Evolutionary conservation across 768 basidiomycete species (phyloP), one percentile per base, ranked within the genome.

Genomic region (Termitomyces sp.): DNA sequence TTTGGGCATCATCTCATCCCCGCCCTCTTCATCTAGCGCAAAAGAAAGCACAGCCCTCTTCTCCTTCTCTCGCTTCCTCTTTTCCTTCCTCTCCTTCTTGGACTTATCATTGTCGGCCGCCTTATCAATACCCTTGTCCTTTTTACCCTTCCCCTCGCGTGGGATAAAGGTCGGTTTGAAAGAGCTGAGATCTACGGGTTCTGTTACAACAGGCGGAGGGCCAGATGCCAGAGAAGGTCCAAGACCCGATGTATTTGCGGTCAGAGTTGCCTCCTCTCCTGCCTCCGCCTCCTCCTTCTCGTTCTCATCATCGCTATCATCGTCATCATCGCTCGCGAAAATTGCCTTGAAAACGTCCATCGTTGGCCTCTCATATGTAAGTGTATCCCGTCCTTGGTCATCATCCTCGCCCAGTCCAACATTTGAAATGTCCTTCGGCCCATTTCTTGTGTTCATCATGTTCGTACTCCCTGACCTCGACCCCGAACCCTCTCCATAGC

Each of bases 281-380:
- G 67, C 64, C 14, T 68, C 63, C 52, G 60, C 65, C 11, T 66
- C 63, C 12, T 67, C 60, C 35, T 62, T 60, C 19, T 72, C 74
- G 1, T 76, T 78, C 3, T 93, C 91, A 2, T 85, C 85, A 9
- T 85, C 89, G 17, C 84, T 86, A 35, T 91, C 90, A 35, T 91
- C 90, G 63, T 96, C 93, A 44, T 93, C 91, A 57, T 93, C 92
- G 70, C 90, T 93, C 11, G 93, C 95, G 67, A 99, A 99, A 57
- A 99, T 98, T 3, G 96, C 94, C 67, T 96, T 97, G 78, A 98
- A 99, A 43, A 98, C 84, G 64, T 93, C 89, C 80, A 93, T 90
- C 6, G 85, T 74, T 2, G 97, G 96, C 38, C 89, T 80, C 62
- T 90, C 77, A 68, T 98, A 95, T 0, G 90, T 94, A 59, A 98